Evolutionary conservation across 257 asterid species (phyloP).

Genomic region (Fraxinus excelsior): DNA sequence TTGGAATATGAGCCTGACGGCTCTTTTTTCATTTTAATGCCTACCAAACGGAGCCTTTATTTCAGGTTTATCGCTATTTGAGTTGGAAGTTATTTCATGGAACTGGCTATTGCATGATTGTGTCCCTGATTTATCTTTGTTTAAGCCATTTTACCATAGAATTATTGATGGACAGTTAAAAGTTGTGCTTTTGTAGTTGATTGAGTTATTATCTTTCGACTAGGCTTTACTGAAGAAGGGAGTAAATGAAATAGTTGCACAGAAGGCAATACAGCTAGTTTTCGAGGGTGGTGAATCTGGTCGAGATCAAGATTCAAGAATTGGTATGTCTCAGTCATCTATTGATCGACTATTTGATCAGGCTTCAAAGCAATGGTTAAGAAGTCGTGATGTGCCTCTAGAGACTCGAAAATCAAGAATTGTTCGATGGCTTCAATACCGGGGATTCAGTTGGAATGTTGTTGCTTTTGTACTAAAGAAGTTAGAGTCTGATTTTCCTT

Average conservation of each 20-base stretch:
- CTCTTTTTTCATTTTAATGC: too few relatives aligned
- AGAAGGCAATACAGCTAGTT: constrained; percentile 67
- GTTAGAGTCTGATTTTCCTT: constrained; percentile 50
- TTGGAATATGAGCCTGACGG: too few relatives aligned
- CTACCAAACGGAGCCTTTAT: too few relatives aligned
- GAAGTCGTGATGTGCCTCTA: constrained; percentile 47
- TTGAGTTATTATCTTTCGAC: constrained; percentile 4
- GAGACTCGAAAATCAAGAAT: constrained; percentile 76
- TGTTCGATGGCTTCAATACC: constrained; percentile 88
- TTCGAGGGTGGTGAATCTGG: constrained; percentile 42
- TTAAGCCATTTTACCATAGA: constrained; percentile 12
- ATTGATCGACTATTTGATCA: constrained; percentile 61
- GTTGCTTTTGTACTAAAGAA: constrained; percentile 52
- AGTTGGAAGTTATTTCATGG: neutral
- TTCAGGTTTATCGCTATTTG: neutral
- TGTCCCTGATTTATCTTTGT: neutral
- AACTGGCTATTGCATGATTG: neutral
- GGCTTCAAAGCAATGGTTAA: constrained; percentile 85
- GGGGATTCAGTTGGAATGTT: constrained; percentile 79
- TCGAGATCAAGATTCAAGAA: constrained; percentile 51
- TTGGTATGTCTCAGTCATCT: constrained; percentile 65
- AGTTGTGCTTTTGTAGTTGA: constrained; percentile 5
- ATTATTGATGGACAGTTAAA: neutral
- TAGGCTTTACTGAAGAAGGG: constrained; percentile 76
- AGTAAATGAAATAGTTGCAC: constrained; percentile 52